Percentiles rank a stretch among this genome's conserved stretches.
These are phyloP conservation scores for Camelina neglecta DNA, from an alignment of 345 rosid genomes.

Conservation along the genomic window DNA sequence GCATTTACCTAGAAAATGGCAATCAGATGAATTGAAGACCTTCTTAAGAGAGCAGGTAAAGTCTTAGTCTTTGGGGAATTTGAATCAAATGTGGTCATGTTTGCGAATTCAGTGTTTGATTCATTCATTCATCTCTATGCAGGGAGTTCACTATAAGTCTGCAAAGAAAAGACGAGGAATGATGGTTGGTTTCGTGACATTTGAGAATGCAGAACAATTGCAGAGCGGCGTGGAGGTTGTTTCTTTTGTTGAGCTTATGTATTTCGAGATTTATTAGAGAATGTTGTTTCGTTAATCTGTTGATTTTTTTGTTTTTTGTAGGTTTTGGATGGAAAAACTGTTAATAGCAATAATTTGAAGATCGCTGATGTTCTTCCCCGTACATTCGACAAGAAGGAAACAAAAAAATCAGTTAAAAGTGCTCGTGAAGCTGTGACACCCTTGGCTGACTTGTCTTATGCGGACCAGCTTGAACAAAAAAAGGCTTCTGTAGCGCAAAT, in stretches of 20 bases:
- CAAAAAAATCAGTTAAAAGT: conserved; percentile 51
- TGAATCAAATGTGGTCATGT: background rate
- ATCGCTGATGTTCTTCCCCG: conserved; percentile 80
- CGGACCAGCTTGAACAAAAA: conserved; percentile 71
- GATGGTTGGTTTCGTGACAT: conserved; percentile 81
- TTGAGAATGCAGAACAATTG: conserved; percentile 70
- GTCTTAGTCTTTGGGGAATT: background rate
- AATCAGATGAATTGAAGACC: conserved; percentile 58
- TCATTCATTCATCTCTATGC: conserved; percentile 16
- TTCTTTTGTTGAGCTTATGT: background rate
- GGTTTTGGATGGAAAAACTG: conserved; percentile 73
- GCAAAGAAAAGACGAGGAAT: conserved; percentile 86
- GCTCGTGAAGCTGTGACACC: conserved; percentile 91
- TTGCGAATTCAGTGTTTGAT: background rate
- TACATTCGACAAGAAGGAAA: conserved; percentile 56
- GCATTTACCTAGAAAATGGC: conserved; percentile 80
- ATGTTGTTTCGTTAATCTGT: conserved; percentile 10
- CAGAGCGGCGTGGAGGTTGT: conserved; percentile 68
- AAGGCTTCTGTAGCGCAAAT: conserved; percentile 66
- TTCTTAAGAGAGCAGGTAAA: conserved; percentile 70
- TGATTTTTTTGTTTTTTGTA: conserved; percentile 36
- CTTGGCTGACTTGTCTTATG: conserved; percentile 72
- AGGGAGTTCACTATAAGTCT: conserved; percentile 66
- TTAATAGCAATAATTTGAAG: conserved; percentile 68
- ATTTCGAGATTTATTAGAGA: background rate